A percentile compares a stretch with the other conserved stretches of the same genome.
phyloP scores from a whole-genome alignment of 2,329 filamentous ascomycete species.

The Aspergillus unguis region DNA sequence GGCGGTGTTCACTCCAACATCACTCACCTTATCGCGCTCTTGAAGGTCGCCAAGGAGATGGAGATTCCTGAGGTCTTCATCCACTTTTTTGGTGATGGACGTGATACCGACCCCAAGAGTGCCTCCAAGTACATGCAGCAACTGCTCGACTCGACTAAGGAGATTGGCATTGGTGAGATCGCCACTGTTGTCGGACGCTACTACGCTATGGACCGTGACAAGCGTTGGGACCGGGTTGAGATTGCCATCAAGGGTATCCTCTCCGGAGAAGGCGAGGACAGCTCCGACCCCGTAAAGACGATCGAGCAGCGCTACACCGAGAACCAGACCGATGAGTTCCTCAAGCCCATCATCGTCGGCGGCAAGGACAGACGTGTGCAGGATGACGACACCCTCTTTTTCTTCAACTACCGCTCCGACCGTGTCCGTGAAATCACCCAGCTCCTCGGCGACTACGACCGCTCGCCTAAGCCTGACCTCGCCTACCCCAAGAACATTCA shows the following conservation, averaged over 20 bases:
- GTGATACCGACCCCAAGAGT: constrained; percentile 97
- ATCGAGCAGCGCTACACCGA: constrained; percentile 85
- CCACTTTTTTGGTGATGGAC: constrained; percentile 98
- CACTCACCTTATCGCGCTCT: constrained; percentile 81
- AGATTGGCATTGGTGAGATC: constrained; percentile 81
- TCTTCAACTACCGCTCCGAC: constrained; percentile 99
- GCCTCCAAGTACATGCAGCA: constrained; percentile 83
- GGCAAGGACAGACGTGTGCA: constrained; percentile 82
- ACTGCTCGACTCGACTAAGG: constrained; percentile 73
- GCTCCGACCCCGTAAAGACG: constrained; percentile 77
- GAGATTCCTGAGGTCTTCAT: constrained; percentile 89
- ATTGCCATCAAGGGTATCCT: constrained; percentile 83
- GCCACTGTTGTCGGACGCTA: constrained; percentile 93
- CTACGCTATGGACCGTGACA: constrained; percentile 99
- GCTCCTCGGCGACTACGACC: constrained; percentile 86
- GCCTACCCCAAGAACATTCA: constrained; percentile 83
- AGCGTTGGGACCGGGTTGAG: constrained; percentile 96
- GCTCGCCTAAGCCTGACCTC: constrained; percentile 86
- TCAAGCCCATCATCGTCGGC: constrained; percentile 94
- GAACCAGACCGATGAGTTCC: constrained; percentile 92
- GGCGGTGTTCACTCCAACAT: constrained; percentile 97
- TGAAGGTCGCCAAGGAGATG: constrained; percentile 85
- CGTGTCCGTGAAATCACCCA: constrained; percentile 95
- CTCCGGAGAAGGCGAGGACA: constrained; percentile 80
- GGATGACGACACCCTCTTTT: constrained; percentile 93